Evolutionary conservation across 2,329 filamentous ascomycete genomes (phyloP).

Genomic region (Chaetothyriales sp.): DNA sequence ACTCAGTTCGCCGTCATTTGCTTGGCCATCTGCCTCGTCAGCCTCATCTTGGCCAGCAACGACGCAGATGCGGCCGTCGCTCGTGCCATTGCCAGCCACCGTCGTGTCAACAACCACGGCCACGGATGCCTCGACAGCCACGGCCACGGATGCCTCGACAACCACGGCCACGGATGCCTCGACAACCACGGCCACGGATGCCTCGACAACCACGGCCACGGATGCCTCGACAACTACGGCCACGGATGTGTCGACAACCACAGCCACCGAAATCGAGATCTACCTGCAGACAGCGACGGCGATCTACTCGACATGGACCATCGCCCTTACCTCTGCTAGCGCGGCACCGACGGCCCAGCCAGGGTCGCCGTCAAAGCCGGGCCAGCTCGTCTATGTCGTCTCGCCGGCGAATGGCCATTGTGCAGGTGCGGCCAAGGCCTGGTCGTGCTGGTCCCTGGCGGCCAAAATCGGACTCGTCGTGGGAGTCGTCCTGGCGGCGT

Average conservation of each 20-base stretch:
- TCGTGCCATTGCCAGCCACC: background rate
- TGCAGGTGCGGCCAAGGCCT: background rate
- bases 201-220: conserved; percentile 1
- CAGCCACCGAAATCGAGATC: conserved; percentile 13
- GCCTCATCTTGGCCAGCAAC: conserved; percentile 1
- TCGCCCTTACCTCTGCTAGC: conserved; percentile 3
- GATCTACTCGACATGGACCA: conserved; percentile 12
- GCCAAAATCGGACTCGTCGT: conserved; percentile 21
- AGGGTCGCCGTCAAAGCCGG: background rate
- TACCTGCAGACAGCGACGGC: conserved; percentile 9
- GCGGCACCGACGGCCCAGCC: background rate
- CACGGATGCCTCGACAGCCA: conserved; percentile 11
- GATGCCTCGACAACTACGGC: conserved; percentile 8
- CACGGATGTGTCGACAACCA: conserved; percentile 11
- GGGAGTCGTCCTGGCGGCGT: conserved; percentile 16
- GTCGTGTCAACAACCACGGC: conserved; percentile 6
- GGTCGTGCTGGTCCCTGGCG: conserved; percentile 14
- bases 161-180: background rate
- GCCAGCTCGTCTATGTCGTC: conserved; percentile 7
- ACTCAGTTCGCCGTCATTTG: background rate
- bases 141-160: conserved; percentile 10
- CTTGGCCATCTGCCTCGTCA: conserved; percentile 1
- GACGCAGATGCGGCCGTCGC: background rate
- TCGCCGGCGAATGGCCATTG: background rate
- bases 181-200: background rate